Evolutionary conservation across 2,329 filamentous ascomycete species (phyloP), one percentile per base, ranked within the genome.

Genomic region (Verticillium klebahnii): DNA sequence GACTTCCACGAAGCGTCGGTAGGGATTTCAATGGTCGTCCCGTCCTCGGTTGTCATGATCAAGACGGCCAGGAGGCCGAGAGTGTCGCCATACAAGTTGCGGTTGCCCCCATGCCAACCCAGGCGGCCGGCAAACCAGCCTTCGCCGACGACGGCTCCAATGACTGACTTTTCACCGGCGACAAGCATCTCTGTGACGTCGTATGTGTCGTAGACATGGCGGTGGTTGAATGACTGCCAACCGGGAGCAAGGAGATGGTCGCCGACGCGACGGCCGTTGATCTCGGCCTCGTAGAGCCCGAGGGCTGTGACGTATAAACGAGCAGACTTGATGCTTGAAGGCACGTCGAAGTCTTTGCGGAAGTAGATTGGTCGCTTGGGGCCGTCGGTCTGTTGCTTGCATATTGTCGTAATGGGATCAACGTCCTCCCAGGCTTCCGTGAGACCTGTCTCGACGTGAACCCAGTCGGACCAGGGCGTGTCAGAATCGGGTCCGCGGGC

Each of bases 141-240:
- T 64, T 83, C 80, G 2, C 73, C 80, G 45, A 83, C 73, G 11
- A 75, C 74, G 5, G 75, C 73, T 0, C 73, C 77, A 56, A 83
- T 69, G 0, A 70, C 70, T 6, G 37, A 50, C 56, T 71, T 72
- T 60, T 80, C 77, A 4, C 67, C 62, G 2, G 66, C 65, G 4
- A 68, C 69, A 1, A 85, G 61, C 0, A 81, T 71, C 0, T 71
- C 63, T 0, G 76, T 78, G 1, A 86, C 79, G 63, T 87, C 82
- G 62, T 81, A 83, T 0, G 78, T 81, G 59, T 85, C 77, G 62
- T 86, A 87, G 1, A 77, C 73, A n/a, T 81, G 76, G 0, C 82
- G 75, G 57, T 80, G 71, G 1, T 77, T 71, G 65, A 85, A 86
- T 1, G 77, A 78, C 55, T 80, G 79, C 80, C 82, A 85, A 0